Conservation (phyloP, 2,329 filamentous ascomycete genomes). For the Zasmidium angulare region DNA sequence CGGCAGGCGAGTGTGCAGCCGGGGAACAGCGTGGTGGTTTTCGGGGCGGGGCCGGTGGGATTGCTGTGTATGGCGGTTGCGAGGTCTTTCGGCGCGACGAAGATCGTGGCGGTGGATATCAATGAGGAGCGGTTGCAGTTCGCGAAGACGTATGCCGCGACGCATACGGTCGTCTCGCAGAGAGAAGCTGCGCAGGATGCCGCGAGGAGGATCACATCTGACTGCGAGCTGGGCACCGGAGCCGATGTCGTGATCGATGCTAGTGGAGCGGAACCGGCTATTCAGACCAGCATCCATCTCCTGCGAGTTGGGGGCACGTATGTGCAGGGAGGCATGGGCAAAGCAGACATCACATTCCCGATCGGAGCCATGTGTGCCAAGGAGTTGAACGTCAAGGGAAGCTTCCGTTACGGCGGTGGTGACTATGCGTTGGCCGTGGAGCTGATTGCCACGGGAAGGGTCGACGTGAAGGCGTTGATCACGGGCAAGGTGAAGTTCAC, state of each 20-base stretch:
- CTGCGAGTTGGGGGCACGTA: constrained; percentile 52
- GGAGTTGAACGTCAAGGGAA: constrained; percentile 82
- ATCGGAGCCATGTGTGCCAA: constrained; percentile 88
- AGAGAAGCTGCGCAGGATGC: constrained; percentile 53
- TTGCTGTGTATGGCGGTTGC: constrained; percentile 85
- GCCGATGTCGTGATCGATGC: constrained; percentile 52
- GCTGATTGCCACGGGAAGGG: constrained; percentile 68
- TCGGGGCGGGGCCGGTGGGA: constrained; percentile 63
- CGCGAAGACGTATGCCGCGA: constrained; percentile 69
- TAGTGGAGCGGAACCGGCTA: constrained; percentile 49
- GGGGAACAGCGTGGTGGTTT: constrained; percentile 48
- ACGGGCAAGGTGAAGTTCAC: constrained; percentile 74
- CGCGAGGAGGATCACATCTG: constrained; percentile 20
- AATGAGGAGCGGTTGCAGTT: constrained; percentile 76
- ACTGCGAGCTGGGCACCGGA: constrained; percentile 50
- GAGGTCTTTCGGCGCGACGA: constrained; percentile 78
- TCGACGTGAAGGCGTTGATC: constrained; percentile 76
- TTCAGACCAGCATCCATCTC: constrained; percentile 50
- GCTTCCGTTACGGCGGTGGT: constrained; percentile 84
- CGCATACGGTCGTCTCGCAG: constrained; percentile 66
- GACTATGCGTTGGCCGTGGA: constrained; percentile 85
- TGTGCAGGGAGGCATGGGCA: constrained; percentile 87
- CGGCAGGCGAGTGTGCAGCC: constrained; percentile 45
- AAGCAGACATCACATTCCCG: constrained; percentile 81
- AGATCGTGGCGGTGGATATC: constrained; percentile 85